Evolutionary conservation across 2,329 filamentous ascomycete species (phyloP), one percentile per base, ranked within the genome.

Genomic region (Lecanicillium sp.): DNA sequence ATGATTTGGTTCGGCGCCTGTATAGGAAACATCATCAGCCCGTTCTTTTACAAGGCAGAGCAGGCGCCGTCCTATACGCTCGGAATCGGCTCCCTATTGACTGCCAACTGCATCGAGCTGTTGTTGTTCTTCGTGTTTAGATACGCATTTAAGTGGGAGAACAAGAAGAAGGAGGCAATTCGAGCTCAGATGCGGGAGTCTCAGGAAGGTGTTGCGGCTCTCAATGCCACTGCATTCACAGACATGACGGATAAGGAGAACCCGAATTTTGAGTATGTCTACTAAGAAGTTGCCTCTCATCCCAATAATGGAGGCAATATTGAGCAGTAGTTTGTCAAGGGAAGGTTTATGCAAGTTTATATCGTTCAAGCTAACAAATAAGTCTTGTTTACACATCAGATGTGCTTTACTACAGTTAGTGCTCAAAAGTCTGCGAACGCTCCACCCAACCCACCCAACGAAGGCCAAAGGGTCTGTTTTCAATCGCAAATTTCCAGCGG

Each of bases 1-100:
- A 68, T 77, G 41, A 62, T 79, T 3, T 79, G 77, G 58, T 61
- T 80, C 9, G 74, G 73, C 0, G 74, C 74, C 40, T 79, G 74
- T 48, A 65, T 71, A 2, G 77, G 76, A 5, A 80, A 81, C 48
- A 77, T 81, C 30, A 69, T 66, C 4, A 72, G 76, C 0, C 78
- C 78, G 0, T 79, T 80, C 55, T 80, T 81, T 58, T 81, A 79
- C 55, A 69, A 70, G 36, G 57, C 66, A 0, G 50, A 63, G n/a
- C 73, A 81, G 45, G 61, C 65, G 3, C 64, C 62, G 4, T 54
- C 53, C 4, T 67, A 67, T 18, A 52, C 48, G 11, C 52, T 62
- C 1, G 66, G 64, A 7, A 65, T 68, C 29, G 58, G 58, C 12
- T 63, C 61, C 0, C 55, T 68, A n/a, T 54, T 69, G 13, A 58